Evolutionary conservation across 148 eudicot genomes (phyloP).

Genomic region (Camellia sinensis): DNA sequence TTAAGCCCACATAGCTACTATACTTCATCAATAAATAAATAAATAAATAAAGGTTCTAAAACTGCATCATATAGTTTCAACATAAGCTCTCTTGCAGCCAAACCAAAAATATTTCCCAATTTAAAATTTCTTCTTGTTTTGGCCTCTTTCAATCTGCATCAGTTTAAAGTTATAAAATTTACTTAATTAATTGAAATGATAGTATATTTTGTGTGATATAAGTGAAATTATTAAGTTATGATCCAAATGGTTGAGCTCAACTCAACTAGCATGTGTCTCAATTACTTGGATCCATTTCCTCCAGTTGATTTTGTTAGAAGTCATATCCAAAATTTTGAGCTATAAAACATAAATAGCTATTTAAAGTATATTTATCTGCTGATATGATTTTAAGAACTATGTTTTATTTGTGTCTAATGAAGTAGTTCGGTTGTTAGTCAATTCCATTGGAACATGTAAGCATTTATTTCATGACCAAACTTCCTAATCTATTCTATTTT

Average conservation of each 20-base stretch:
- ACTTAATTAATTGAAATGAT: not conserved
- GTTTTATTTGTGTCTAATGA: not conserved
- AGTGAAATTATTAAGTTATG: not conserved
- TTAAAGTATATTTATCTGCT: not conserved
- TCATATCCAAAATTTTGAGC: not conserved
- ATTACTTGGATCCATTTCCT: too few relatives aligned
- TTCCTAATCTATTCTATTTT: conserved; percentile 18
- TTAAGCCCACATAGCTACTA: too few relatives aligned
- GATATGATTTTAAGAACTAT: conserved; percentile 1
- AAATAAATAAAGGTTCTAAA: not conserved
- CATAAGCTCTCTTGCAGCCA: not conserved
- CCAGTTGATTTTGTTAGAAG: too few relatives aligned
- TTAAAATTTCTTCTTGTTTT: not conserved
- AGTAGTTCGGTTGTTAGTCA: not conserved
- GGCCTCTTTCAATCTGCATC: not conserved
- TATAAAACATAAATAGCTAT: not conserved
- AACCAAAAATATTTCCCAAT: not conserved
- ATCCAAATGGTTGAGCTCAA: not conserved
- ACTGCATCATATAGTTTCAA: not conserved
- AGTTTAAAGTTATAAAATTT: not conserved
- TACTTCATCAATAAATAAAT: too few relatives aligned
- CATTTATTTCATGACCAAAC: not conserved
- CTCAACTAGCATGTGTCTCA: too few relatives aligned
- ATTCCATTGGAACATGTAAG: not conserved
- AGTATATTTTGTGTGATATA: not conserved